phyloP scores from a whole-genome alignment of 1,284 basidiomycete species.

The Gymnopus androsaceus region DNA sequence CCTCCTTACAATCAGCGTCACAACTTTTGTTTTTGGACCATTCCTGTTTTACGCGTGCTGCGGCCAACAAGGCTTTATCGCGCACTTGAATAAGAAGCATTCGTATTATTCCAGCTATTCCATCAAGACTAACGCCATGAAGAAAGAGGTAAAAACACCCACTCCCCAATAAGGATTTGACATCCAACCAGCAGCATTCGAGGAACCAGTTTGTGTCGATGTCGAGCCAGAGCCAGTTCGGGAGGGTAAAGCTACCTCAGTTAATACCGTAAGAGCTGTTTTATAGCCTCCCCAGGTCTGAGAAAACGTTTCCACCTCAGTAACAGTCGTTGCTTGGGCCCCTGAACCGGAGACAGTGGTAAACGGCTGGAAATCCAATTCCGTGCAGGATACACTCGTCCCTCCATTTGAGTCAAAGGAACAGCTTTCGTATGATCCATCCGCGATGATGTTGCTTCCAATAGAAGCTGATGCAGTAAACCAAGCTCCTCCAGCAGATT shows the following conservation, averaged over 20 bases:
- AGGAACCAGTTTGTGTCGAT: not conserved
- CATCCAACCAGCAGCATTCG: not conserved
- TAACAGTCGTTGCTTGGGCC: not conserved
- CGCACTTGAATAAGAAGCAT: no score
- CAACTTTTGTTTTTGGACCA: no score
- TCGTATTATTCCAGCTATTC: no score
- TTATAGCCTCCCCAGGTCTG: not conserved
- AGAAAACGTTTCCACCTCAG: not conserved
- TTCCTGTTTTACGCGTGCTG: no score
- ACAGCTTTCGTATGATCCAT: not conserved
- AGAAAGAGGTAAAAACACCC: no score
- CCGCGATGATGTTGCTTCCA: not conserved
- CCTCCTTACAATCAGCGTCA: no score
- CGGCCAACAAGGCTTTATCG: no score
- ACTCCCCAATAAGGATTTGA: no score
- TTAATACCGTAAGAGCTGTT: not conserved
- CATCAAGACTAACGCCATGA: no score
- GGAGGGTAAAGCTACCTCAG: not conserved
- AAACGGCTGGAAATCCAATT: not conserved
- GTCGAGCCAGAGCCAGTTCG: not conserved
- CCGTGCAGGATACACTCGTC: not conserved
- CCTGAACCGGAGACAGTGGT: not conserved
- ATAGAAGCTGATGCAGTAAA: not conserved
- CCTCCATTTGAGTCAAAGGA: not conserved
- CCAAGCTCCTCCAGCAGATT: not conserved